A percentile compares a stretch with the other conserved stretches of the same genome.
phyloP scores from a whole-genome alignment of 495 filamentous ascomycete genomes.

The Podospora conica region DNA sequence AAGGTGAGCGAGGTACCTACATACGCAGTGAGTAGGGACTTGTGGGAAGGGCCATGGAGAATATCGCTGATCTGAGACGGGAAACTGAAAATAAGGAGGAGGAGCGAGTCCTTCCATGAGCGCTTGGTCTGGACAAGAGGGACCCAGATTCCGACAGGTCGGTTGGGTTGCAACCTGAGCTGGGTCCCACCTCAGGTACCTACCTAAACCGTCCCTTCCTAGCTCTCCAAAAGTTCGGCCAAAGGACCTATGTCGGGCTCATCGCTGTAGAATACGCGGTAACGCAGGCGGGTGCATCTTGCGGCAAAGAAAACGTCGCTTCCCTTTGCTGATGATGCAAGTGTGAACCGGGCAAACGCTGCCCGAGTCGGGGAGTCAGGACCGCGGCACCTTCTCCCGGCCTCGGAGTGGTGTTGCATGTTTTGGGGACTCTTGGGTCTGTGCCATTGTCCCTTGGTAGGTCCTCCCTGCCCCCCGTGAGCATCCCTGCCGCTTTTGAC shows the following conservation, averaged over 20 bases:
- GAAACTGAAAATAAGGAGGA: neutral
- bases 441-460: neutral
- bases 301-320: no score
- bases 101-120: neutral
- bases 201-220: neutral
- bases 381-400: neutral
- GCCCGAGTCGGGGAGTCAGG: neutral
- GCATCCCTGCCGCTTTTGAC: neutral
- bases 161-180: neutral
- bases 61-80: neutral
- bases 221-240: neutral
- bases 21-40: neutral
- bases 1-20: neutral
- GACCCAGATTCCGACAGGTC: neutral
- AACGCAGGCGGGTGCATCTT: no score
- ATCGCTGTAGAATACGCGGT: no score
- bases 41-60: neutral
- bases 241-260: neutral
- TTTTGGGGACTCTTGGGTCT: neutral
- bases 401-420: neutral
- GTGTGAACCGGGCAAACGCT: neutral
- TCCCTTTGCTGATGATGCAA: no score
- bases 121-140: neutral
- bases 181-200: neutral
- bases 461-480: neutral